Base-by-base conservation (phyloP, 192 early-diverging fungal genomes). In the Ramicandelaber brevisporus region DNA sequence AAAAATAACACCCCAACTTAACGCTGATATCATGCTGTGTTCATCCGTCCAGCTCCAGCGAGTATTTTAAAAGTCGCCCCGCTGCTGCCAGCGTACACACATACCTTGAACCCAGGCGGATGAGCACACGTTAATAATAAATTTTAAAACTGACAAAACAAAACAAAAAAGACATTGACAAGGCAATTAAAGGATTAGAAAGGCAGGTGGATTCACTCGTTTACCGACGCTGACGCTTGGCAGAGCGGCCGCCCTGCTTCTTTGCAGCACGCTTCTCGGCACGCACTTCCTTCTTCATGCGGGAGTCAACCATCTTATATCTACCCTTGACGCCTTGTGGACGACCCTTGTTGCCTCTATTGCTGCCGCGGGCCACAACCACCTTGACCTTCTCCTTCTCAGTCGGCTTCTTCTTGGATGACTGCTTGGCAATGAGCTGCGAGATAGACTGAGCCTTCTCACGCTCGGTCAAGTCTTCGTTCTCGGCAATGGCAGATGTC, bases 311-410 rank as follows among this genome's bases (percentile, higher is more conserved):
- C 89, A 96, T 96, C 74, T 73, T 75, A 55, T 87, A 90, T 34
- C 74, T 55, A 45, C 93, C 93, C 68, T 95, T 98, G 50, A 95
- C 74, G 38, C 93, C 93, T 51, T 73, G 77, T 5, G 93, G 93
- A 17, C 93, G 66, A 14, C 93, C 93, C 45, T 88, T 57, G 31
- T 78, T 43, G 31, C 71, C 85, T 22, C 63, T 65, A 50, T 88
- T 80, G 17, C 40, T 30, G 25, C 78, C 70, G 31, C 59, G 69
- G 15, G 93, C 93, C 23, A 98, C 89, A 30, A 98, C 87, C n/a
- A 93, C 36, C 33, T 74, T 62, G 20, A 68, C 48, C 43, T 81
- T 73, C 43, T 73, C 63, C 41, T 72, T 73, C 35, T 52, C 39
- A n/a, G n/a, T n/a, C 18, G 59, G 71, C 50, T 77, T 73, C 22